Conservation (phyloP, 768 basidiomycete species). For the Solioccasus polychromus region DNA sequence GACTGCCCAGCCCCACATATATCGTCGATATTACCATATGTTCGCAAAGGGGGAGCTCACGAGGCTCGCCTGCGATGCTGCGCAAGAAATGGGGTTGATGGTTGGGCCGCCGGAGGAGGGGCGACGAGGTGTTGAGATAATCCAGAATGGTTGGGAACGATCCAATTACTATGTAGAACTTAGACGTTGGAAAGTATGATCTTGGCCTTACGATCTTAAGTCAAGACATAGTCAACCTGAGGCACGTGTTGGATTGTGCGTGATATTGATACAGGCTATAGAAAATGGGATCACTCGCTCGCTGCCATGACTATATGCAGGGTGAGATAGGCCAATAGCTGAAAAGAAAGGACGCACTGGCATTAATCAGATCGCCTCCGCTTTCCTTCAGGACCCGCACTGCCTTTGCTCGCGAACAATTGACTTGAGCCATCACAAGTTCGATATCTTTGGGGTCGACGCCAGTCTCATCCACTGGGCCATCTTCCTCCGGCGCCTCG, state of each 20-base stretch:
- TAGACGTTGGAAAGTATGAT: slow-evolving; percentile 51
- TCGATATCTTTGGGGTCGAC: slow-evolving; percentile 95
- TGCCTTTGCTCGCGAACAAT: slow-evolving; percentile 89
- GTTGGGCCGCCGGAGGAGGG: slow-evolving; percentile 39
- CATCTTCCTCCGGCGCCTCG: slow-evolving; percentile 80
- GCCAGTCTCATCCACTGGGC: slow-evolving; percentile 78
- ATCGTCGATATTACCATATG: slow-evolving; percentile 95
- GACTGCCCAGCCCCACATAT: slow-evolving; percentile 38
- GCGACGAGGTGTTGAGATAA: slow-evolving; percentile 56
- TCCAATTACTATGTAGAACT: slow-evolving; percentile 88
- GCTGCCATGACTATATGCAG: slow-evolving; percentile 80
- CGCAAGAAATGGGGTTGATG: slow-evolving; percentile 49
- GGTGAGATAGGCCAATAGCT: slow-evolving; percentile 9
- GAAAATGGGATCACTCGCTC: slow-evolving; percentile 62
- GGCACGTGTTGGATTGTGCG: slow-evolving; percentile 22
- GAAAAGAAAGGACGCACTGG: slow-evolving; percentile 61
- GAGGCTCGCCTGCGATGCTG: slow-evolving; percentile 61
- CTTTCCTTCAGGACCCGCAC: slow-evolving; percentile 87
- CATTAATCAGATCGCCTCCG: slow-evolving; percentile 93
- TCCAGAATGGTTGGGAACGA: slow-evolving; percentile 80
- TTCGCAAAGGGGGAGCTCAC: slow-evolving; percentile 80
- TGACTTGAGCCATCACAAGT: slow-evolving; percentile 86
- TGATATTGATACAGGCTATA: slow-evolving; percentile 32
- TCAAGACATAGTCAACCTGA: not conserved
- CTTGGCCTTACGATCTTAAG: not conserved